Base-by-base conservation (phyloP, 257 asterid species). In the Fraxinus cuspidata region DNA sequence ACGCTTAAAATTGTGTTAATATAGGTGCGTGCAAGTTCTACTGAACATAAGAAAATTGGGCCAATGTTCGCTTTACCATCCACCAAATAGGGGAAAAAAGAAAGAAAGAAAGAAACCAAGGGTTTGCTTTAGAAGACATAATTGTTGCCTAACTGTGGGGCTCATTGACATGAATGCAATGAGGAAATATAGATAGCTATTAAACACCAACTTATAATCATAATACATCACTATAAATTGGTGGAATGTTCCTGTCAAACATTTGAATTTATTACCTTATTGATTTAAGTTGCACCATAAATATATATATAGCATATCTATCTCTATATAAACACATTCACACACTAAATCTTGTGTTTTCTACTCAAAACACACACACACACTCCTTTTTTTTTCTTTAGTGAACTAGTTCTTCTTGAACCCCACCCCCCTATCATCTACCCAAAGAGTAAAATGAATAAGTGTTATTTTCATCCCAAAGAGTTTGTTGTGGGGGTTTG, bases 401-500 rank as follows among this genome's bases (percentile, higher is more conserved):
- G 38, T 44, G 37, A 70, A 35, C 53, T 70, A 34, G 63, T 38
- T 13, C 32, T 71, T 71, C 21, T 71, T 51, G 23, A 71, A 71
- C 2, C 49, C 18, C 16, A 42, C 18, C 18, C 44, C 2, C 66
- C 11, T 23, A 58, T 27, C 66, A 21, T 23, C 31, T 21, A 2
- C 29, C 25, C 27, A 21, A 2, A 42, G 66, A n/a, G 66, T 7
- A 56, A 56, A 23, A 58, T 58, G 66, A 58, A 2, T 58, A 27
- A 8, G 15, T 81, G 76, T 27, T 25, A 77, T 77, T 70, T 85
- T 75, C 90, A 87, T 83, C 90, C 89, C 35, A 72, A 74, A 32
- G 83, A 81, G 27, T 49, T 65, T 19, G 79, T 86, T 2, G 32
- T 86, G 0, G 90, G 90, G 35, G 87, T 86, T 47, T 86, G 88